Evolutionary conservation across 2,329 filamentous ascomycete genomes (phyloP), one percentile per base, ranked within the genome.

Genomic region (Colletotrichum sp.): DNA sequence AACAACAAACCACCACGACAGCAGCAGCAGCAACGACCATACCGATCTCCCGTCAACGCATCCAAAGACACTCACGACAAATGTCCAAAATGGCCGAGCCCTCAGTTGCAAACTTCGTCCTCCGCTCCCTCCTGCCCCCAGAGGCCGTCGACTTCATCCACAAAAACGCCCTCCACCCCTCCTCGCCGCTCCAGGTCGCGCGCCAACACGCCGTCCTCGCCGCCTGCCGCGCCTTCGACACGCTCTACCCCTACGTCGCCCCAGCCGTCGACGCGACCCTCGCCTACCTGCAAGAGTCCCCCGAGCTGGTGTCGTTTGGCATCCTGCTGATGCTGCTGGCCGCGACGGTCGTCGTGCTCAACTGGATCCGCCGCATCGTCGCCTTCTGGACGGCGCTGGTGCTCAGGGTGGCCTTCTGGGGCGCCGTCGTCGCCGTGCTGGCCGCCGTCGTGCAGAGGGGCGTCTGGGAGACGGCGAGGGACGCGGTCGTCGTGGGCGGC

Each of bases 351-450:
- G 88, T 95, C 81, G 83, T 96, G 72, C 87, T 97, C 78, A 90
- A 93, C 82, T 93, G 94, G 86, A 87, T 95, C 21, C 92, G 93
- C 77, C 91, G 95, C 76, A 86, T 95, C 24, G 88, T 98, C 74
- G 87, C 95, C 81, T 98, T 93, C 87, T 95, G 95, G 92, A 91
- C 95, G 69, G 87, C 90, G n/a, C 82, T 98, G 71, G 88, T 89
- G 13, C 83, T 95, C 78, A 86, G 90, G 28, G 79, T 95, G 57
- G 83, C 90, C 3, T 92, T 95, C 78, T 97, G 92, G 92, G 90
- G 89, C 2, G 83, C 86, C 3, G 79, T 96, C 4, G 85, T 89
- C 6, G 87, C 88, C 1, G 57, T 92, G 1, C 88, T 88, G 0
- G 86, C 92, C 21, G 88, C 89, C 76, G 87, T 93, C 5, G 94